These are phyloP conservation scores for Laburnicola sp. DNA, from an alignment of 2,329 filamentous ascomycete genomes.

Conservation along the genomic window DNA sequence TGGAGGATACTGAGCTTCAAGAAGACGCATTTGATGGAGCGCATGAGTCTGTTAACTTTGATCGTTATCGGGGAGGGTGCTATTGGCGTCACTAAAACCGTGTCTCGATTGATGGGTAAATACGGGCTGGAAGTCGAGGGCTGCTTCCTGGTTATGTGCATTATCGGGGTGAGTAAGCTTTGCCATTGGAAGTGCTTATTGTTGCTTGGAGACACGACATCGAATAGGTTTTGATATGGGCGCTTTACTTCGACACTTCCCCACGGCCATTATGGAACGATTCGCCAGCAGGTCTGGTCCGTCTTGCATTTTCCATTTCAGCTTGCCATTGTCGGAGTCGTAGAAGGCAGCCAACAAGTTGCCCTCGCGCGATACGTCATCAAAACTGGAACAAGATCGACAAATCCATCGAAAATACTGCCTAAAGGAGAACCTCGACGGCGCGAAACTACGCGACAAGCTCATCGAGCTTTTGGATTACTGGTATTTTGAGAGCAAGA, in stretches of 20 bases:
- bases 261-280: constrained; percentile 53
- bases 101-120: constrained; percentile 48
- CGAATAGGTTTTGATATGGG: constrained; percentile 60
- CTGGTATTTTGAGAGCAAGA: constrained; percentile 37
- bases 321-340: constrained; percentile 64
- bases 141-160: constrained; percentile 42
- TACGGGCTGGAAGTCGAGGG: constrained; percentile 39
- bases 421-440: constrained; percentile 32
- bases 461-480: constrained; percentile 31
- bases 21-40: constrained; percentile 64
- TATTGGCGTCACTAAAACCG: constrained; percentile 62
- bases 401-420: constrained; percentile 46
- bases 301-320: constrained; percentile 66
- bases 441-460: constrained; percentile 31
- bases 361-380: constrained; percentile 52
- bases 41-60: constrained; percentile 65
- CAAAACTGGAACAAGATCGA: constrained; percentile 49
- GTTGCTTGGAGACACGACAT: background rate
- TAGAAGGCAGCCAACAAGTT: constrained; percentile 65
- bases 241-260: constrained; percentile 63
- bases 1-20: constrained; percentile 64
- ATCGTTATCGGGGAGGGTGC: constrained; percentile 70
- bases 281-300: constrained; percentile 64
- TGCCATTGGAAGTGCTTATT: background rate
- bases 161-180: constrained; percentile 39